Evolutionary conservation across 73 alveolate genomes (phyloP), one percentile per base, ranked within the genome.

Genomic region (Symbiodinium natans): DNA sequence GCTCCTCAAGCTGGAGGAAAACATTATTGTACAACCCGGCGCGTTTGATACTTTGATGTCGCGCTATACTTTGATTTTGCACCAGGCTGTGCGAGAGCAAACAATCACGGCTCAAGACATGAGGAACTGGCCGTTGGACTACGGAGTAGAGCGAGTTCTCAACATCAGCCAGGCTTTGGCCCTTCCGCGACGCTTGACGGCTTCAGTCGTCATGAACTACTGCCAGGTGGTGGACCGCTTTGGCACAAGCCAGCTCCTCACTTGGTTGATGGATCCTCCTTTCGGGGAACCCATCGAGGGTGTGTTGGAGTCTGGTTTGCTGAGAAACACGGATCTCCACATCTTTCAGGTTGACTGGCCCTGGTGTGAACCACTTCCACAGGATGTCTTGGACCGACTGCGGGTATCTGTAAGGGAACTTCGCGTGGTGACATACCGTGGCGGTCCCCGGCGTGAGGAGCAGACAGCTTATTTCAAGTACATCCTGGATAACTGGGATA

Each of bases 401-500:
- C 86, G 95, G 46, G 31, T 21, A 73, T 56, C 48, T 1, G 95
- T 88, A 25, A 83, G 85, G 31, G 41, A n/a, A n/a, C 41, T 88
- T 46, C 95, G 63, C 25, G 86, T 88, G 29, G 46, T 88, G 71
- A 59, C 41, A 27, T 88, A 88, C 41, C 41, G 86, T 6, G 95
- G 86, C 10, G 95, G 95, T 46, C 95, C 95, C 2, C 85, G 86
- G 34, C 42, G 95, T 63, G 98, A 92, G 54, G 98, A 92, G 56
- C 98, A 92, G 85, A 92, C 92, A 34, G 98, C 98, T 2, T 92
- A 92, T 39, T 92, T 92, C 92, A 92, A 92, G 40, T 92, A 46
- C 71, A 92, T 92, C 83, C 40, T 84, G 36, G 98, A 92, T 36
- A 59, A 92, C 83, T 92, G 92, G 90, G 98, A 92, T 59, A 46